These are phyloP conservation scores for Paulownia fortunei DNA, from an alignment of 257 asterid genomes.

Conservation along the genomic window DNA sequence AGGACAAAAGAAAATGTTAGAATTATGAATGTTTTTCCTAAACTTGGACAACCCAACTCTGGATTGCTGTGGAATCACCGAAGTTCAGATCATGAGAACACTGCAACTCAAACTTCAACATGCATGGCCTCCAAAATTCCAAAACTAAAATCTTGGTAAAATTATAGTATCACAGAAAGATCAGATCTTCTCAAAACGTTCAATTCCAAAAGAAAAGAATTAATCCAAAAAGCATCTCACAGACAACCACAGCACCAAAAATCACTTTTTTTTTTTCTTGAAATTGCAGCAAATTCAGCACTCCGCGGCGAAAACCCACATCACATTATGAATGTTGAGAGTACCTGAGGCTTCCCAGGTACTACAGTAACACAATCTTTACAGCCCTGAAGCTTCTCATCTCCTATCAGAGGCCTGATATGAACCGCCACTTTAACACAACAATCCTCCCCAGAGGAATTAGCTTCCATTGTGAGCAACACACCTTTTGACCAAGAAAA, in stretches of 20 bases:
- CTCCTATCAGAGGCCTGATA: constrained; percentile 92
- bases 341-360: constrained; percentile 97
- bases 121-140: constrained; percentile 43
- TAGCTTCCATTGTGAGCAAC: constrained; percentile 60
- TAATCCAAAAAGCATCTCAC: constrained; percentile 36
- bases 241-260: constrained; percentile 21
- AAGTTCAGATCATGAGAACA: constrained; percentile 44
- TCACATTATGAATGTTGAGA: constrained; percentile 41
- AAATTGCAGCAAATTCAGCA: constrained; percentile 33
- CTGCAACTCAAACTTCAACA: constrained; percentile 41
- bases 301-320: constrained; percentile 33
- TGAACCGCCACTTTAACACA: constrained; percentile 99
- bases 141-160: constrained; percentile 26
- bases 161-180: constrained; percentile 34
- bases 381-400: constrained; percentile 96
- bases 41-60: constrained; percentile 23
- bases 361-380: constrained; percentile 88
- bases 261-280: not conserved
- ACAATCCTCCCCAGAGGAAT: constrained; percentile 82
- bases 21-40: not conserved
- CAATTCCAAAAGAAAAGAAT: constrained; percentile 28
- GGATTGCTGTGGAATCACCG: constrained; percentile 20
- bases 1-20: constrained; percentile 11
- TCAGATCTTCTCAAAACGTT: constrained; percentile 54
- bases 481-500: constrained; percentile 6